Conservation (phyloP, 1,284 basidiomycete genomes). For the Heliocybe sulcata region DNA sequence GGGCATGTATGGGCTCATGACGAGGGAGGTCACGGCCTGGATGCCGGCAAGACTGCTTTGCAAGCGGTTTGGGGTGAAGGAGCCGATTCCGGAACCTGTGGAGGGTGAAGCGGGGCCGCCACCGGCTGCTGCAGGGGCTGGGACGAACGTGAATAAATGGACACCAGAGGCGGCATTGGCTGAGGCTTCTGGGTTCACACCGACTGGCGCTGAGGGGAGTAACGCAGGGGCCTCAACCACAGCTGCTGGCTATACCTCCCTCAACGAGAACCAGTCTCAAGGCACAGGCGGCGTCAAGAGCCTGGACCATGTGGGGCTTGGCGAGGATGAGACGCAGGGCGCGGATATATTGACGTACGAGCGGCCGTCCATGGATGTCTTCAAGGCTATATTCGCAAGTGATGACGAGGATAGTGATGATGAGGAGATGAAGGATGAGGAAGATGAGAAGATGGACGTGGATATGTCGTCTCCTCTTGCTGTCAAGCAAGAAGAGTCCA, state of each 20-base stretch:
- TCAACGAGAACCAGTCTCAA: conserved; percentile 4
- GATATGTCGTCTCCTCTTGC: conserved; percentile 2
- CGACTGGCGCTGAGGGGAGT: conserved; percentile 9
- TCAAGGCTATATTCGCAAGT: conserved; percentile 92
- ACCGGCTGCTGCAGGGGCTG: conserved; percentile 11
- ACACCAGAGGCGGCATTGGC: conserved; percentile 9
- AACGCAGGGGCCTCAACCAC: conserved; percentile 10
- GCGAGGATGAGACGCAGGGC: conserved; percentile 85
- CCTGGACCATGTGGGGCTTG: conserved; percentile 73
- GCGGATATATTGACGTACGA: conserved; percentile 82
- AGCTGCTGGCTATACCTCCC: not conserved
- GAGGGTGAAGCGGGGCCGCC: conserved; percentile 10
- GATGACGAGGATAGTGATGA: conserved; percentile 79
- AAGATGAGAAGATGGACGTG: conserved; percentile 12
- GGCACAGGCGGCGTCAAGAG: conserved; percentile 29
- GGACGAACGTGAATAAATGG: conserved; percentile 3
- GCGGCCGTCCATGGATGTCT: conserved; percentile 85
- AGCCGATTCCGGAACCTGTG: conserved; percentile 53
- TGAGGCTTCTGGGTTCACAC: conserved; percentile 7
- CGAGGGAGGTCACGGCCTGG: conserved; percentile 70
- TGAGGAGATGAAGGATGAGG: conserved; percentile 31
- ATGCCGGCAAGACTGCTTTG: conserved; percentile 80
- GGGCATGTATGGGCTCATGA: conserved; percentile 86
- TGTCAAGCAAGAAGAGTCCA: conserved; percentile 4
- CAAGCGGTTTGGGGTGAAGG: conserved; percentile 91